Evolutionary conservation across 208 protist genomes (phyloP), one percentile per base, ranked within the genome.

Genomic region (Leishmania major): DNA sequence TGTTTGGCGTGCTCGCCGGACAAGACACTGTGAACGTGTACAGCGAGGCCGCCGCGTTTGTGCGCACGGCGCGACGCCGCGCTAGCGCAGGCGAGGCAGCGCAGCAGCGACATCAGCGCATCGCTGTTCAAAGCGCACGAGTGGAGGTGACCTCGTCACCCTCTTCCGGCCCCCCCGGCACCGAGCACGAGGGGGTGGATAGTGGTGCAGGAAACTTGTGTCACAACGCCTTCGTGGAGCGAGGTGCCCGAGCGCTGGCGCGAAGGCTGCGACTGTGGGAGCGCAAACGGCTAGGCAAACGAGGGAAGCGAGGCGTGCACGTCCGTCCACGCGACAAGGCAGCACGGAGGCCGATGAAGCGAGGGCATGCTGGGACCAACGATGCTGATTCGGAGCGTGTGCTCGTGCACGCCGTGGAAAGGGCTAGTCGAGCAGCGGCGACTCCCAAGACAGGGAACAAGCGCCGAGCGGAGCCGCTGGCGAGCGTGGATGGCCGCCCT

Each of bases 11-110:
- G 43, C 84, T 96, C 0, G 74, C 89, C 2, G 91, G 83, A 3
- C 74, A 88, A 22, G 88, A 91, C 35, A 76, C 84, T 15, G 82
- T 82, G 2, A 85, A 93, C 80, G 80, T 94, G 72, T 94, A 94
- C 83, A 79, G 66, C 8, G 90, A 86, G 53, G 89, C 90, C 3
- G 55, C 80, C 11, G 43, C 49, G 11, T 87, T 93, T 78, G 80
- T 84, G 35, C 83, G 83, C 49, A 85, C 79, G 22, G 69, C 69
- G 17, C 53, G 31, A 45, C 78, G 81, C n/a, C 60, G 78, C 10
- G 49, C 72, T 19, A 69, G 15, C 40, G 53, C 77, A 7, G 83
- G 11, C 51, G 75, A 28, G 55, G 69, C 28, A 70, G 28, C 1
- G 17, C 71, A 22, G 57, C 73, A 79, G 31, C 55, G 49, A 22